phyloP scores from a whole-genome alignment of 345 rosid species.

The Bruguiera parviflora region DNA sequence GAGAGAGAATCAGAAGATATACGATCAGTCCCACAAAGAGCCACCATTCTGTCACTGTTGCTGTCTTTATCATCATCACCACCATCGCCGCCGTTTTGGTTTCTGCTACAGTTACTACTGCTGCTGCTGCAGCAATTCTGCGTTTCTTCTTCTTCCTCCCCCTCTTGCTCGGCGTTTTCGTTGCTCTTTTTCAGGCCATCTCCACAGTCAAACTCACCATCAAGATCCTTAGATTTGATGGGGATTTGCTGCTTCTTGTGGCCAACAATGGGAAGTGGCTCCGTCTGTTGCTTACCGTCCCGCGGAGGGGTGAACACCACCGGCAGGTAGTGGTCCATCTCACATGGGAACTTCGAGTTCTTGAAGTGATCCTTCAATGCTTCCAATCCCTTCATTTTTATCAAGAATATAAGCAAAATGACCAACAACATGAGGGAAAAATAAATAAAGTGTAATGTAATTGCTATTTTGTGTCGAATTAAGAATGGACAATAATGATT shows the following conservation, averaged over 20 bases:
- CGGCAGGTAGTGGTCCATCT: constrained; percentile 63
- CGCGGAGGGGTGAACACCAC: constrained; percentile 83
- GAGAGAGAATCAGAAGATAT: background rate
- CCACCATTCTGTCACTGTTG: background rate
- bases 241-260: constrained; percentile 15
- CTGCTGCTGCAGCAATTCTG: constrained; percentile 1
- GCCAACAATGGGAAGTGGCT: constrained; percentile 49
- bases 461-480: too few relatives aligned
- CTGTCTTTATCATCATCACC: constrained; percentile 27
- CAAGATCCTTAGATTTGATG: background rate
- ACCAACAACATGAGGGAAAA: background rate
- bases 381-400: constrained; percentile 60
- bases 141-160: constrained; percentile 7
- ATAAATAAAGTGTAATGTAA: background rate
- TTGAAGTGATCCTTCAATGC: constrained; percentile 77
- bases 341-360: constrained; percentile 71
- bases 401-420: background rate
- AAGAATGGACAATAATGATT: background rate
- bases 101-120: constrained; percentile 34
- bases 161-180: background rate
- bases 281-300: constrained; percentile 57
- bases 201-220: constrained; percentile 2
- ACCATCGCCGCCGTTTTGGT: constrained; percentile 21
- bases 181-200: constrained; percentile 2
- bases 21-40: background rate